phyloP scores from a whole-genome alignment of 768 basidiomycete genomes.

The Mycena floridula region DNA sequence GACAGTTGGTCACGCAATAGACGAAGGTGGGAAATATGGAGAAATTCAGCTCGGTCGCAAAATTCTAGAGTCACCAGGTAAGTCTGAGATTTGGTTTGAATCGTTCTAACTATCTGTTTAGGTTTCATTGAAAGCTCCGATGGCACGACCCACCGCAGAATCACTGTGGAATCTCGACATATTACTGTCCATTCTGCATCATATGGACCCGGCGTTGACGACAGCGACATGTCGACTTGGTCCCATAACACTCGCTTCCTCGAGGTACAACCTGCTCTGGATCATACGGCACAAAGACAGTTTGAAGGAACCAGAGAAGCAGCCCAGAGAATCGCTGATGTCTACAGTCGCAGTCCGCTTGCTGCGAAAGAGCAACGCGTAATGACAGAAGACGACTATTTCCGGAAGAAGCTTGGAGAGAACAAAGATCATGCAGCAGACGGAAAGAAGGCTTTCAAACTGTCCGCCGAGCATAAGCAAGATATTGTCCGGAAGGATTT shows the following conservation, averaged over 20 bases:
- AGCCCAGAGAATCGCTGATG: slow-evolving; percentile 3
- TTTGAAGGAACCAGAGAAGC: slow-evolving; percentile 8
- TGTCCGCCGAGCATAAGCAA: neutral
- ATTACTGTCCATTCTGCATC: slow-evolving; percentile 4
- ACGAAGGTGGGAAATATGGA: slow-evolving; percentile 4
- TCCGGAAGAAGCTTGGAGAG: slow-evolving; percentile 5
- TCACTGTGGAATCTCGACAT: slow-evolving; percentile 8
- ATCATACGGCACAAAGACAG: slow-evolving; percentile 17
- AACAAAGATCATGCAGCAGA: slow-evolving; percentile 17
- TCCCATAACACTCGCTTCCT: slow-evolving; percentile 3
- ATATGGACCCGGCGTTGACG: slow-evolving; percentile 1
- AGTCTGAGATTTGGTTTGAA: neutral
- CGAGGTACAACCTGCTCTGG: slow-evolving; percentile 5
- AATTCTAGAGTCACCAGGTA: neutral
- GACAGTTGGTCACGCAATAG: slow-evolving; percentile 4
- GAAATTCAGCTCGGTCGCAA: slow-evolving; percentile 3
- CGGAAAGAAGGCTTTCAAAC: neutral
- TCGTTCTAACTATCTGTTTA: neutral
- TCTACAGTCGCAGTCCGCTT: slow-evolving; percentile 7
- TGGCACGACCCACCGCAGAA: slow-evolving; percentile 9
- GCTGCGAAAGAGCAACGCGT: neutral
- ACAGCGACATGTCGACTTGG: neutral
- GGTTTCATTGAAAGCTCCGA: slow-evolving; percentile 7
- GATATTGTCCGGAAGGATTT: neutral
- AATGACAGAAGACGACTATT: slow-evolving; percentile 2